phyloP scores from a whole-genome alignment of 352 stramenopile genomes.

The Phytophthora rubi region DNA sequence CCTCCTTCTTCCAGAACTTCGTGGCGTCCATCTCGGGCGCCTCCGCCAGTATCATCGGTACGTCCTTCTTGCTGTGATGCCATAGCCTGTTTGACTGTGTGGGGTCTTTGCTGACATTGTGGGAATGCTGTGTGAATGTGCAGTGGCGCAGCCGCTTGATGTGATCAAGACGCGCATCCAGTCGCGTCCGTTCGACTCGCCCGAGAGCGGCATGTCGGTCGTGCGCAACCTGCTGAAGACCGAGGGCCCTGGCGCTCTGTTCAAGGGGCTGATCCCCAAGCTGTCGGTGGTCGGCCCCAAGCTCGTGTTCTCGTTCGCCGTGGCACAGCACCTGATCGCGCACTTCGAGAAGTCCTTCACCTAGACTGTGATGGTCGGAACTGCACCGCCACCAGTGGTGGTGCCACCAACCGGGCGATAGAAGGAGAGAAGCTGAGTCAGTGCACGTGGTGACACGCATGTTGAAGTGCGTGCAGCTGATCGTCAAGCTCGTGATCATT shows the following conservation, averaged over 20 bases:
- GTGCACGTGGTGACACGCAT: background rate
- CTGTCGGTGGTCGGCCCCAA: slow-evolving; percentile 95
- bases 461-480: slow-evolving; percentile 11
- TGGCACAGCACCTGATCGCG: slow-evolving; percentile 95
- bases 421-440: slow-evolving; percentile 14
- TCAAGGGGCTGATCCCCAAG: slow-evolving; percentile 96
- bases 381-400: slow-evolving; percentile 15
- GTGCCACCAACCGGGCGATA: slow-evolving; percentile 15
- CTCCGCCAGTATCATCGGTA: slow-evolving; percentile 85
- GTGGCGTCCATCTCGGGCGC: slow-evolving; percentile 86
- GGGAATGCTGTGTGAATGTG: slow-evolving; percentile 11
- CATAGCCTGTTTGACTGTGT: background rate
- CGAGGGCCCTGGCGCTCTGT: slow-evolving; percentile 91
- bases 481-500: slow-evolving; percentile 5
- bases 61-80: slow-evolving; percentile 13
- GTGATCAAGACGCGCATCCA: slow-evolving; percentile 97
- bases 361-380: slow-evolving; percentile 8
- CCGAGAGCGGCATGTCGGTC: slow-evolving; percentile 90
- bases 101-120: slow-evolving; percentile 8
- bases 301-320: slow-evolving; percentile 96
- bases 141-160: slow-evolving; percentile 93
- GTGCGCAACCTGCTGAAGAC: slow-evolving; percentile 94
- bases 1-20: slow-evolving; percentile 93
- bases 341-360: slow-evolving; percentile 92
- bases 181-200: slow-evolving; percentile 93